These are phyloP conservation scores for Stropharia rugosoannulata DNA, from an alignment of 768 basidiomycete genomes.

Conservation along the genomic window DNA sequence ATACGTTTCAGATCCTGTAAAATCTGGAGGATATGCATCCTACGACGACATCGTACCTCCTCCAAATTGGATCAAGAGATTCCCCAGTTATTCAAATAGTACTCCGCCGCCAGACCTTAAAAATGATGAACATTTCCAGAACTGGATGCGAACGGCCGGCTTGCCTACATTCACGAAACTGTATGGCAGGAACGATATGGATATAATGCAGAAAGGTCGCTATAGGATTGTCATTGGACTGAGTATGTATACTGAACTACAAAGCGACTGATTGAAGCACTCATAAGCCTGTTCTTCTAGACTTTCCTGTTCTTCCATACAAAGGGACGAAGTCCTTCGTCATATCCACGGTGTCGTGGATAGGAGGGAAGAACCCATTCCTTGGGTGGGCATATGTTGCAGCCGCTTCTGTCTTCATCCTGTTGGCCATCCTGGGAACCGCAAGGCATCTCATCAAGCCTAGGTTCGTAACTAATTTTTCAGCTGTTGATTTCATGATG, in stretches of 20 bases:
- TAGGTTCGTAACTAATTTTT: constrained; percentile 47
- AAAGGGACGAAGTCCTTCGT: constrained; percentile 96
- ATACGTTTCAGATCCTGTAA: constrained; percentile 61
- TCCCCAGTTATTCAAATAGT: constrained; percentile 67
- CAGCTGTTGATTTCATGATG: neutral
- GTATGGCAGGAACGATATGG: constrained; percentile 86
- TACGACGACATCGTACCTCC: constrained; percentile 80
- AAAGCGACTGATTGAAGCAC: constrained; percentile 5
- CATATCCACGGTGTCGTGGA: constrained; percentile 97
- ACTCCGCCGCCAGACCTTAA: constrained; percentile 73
- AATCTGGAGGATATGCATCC: constrained; percentile 47
- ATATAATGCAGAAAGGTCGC: constrained; percentile 65
- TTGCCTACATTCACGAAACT: constrained; percentile 96
- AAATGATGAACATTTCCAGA: constrained; percentile 91
- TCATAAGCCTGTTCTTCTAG: constrained; percentile 38
- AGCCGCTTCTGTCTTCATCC: constrained; percentile 81
- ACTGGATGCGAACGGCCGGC: constrained; percentile 99
- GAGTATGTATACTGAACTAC: constrained; percentile 54
- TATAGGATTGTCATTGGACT: constrained; percentile 78
- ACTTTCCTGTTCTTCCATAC: constrained; percentile 90
- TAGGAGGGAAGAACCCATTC: constrained; percentile 98
- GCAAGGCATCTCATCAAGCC: constrained; percentile 91
- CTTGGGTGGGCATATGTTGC: constrained; percentile 98
- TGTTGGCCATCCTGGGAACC: constrained; percentile 87
- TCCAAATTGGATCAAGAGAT: constrained; percentile 84